phyloP scores from a whole-genome alignment of 116 monocot species.

The Iris pallida region DNA sequence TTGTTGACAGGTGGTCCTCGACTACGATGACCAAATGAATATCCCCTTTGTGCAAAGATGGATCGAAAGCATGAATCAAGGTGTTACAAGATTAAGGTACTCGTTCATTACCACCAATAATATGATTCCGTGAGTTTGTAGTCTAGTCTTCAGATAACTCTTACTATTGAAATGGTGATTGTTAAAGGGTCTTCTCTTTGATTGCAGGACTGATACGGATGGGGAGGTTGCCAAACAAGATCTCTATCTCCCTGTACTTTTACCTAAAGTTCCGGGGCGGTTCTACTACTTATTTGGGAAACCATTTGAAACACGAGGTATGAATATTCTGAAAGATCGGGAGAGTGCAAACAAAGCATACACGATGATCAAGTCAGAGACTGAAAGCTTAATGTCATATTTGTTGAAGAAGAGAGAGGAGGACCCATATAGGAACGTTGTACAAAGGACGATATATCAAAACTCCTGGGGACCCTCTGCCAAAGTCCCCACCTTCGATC shows the following conservation, averaged over 20 bases:
- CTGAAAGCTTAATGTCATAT: slow-evolving; percentile 56
- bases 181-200: too few species aligned
- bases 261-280: slow-evolving; percentile 78
- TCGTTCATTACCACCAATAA: too few species aligned
- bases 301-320: slow-evolving; percentile 63
- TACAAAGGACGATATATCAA: too few species aligned
- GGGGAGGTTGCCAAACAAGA: slow-evolving; percentile 61
- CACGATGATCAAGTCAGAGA: slow-evolving; percentile 61
- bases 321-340: slow-evolving; percentile 38
- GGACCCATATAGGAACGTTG: slow-evolving; percentile 74
- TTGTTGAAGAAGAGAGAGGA: slow-evolving; percentile 81
- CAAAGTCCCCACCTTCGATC: too few species aligned
- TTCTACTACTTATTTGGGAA: slow-evolving; percentile 84
- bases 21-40: slow-evolving; percentile 40
- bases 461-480: too few species aligned
- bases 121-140: too few species aligned
- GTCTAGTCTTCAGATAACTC: too few species aligned
- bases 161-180: too few species aligned
- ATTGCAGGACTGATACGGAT: slow-evolving; percentile 32
- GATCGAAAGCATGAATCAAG: slow-evolving; percentile 27
- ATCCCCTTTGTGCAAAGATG: slow-evolving; percentile 34
- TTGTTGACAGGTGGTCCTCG: slow-evolving; percentile 49
- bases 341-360: slow-evolving; percentile 45
- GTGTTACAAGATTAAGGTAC: slow-evolving; percentile 18
- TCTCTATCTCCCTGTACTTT: slow-evolving; percentile 41